phyloP scores from a whole-genome alignment of 345 rosid species.

The Euphorbia pulcherrima region DNA sequence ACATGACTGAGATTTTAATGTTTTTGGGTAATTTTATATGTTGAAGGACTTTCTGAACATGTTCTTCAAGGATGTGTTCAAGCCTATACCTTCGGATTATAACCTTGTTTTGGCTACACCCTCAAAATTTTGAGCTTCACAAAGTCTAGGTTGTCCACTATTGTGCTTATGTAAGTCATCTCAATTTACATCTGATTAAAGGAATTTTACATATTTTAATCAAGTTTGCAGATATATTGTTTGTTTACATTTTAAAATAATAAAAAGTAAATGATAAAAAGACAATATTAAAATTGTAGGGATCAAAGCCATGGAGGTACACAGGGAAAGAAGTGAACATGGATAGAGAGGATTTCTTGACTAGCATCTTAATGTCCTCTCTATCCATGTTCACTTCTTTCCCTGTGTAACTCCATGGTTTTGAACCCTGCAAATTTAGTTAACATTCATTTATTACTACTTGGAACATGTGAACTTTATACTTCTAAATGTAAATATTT shows the following conservation, averaged over 20 bases:
- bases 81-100: constrained; percentile 59
- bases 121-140: constrained; percentile 69
- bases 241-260: too few relatives aligned
- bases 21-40: neutral
- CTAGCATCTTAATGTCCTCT: constrained; percentile 40
- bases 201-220: neutral
- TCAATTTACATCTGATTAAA: neutral
- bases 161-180: constrained; percentile 69
- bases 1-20: too few relatives aligned
- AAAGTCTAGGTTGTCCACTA: constrained; percentile 70
- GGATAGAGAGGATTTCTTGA: constrained; percentile 48
- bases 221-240: too few relatives aligned
- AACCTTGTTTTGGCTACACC: constrained; percentile 83
- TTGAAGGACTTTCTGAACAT: constrained; percentile 69
- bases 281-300: constrained; percentile 21
- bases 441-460: neutral
- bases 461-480: neutral
- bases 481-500: neutral
- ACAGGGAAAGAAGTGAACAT: constrained; percentile 76
- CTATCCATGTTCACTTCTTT: constrained; percentile 75
- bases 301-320: constrained; percentile 90
- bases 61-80: constrained; percentile 67
- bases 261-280: neutral
- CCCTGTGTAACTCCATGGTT: constrained; percentile 93
- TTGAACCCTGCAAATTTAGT: constrained; percentile 47